Percentiles rank a stretch among this genome's conserved stretches.
phyloP scores from a whole-genome alignment of 2,329 filamentous ascomycete species.

The Stagonosporopsis tanaceti region DNA sequence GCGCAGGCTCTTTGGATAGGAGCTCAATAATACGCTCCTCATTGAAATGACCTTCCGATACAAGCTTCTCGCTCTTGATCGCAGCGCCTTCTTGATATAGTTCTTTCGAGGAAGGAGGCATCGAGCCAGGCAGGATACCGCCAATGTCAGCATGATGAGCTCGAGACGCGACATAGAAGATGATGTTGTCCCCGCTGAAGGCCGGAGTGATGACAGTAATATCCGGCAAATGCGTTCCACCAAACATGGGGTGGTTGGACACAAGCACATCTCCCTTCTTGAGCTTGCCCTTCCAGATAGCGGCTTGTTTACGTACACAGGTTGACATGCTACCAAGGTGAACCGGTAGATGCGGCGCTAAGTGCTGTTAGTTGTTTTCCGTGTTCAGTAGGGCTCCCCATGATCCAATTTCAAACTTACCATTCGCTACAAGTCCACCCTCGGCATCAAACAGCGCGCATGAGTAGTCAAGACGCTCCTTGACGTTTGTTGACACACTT shows the following conservation, averaged over 20 bases:
- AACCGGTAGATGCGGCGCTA: conserved; percentile 78
- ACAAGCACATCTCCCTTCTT: conserved; percentile 83
- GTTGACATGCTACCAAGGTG: conserved; percentile 88
- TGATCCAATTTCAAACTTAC: conserved; percentile 32
- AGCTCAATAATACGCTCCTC: conserved; percentile 77
- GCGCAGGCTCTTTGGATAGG: conserved; percentile 75
- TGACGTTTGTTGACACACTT: conserved; percentile 80
- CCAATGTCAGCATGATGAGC: conserved; percentile 88
- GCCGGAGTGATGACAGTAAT: conserved; percentile 83
- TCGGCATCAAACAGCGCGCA: conserved; percentile 81
- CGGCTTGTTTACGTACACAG: conserved; percentile 78
- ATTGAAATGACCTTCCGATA: conserved; percentile 79
- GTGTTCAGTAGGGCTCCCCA: conserved; percentile 1
- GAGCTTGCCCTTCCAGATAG: conserved; percentile 80
- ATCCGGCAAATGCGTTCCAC: conserved; percentile 83
- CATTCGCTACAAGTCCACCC: conserved; percentile 79
- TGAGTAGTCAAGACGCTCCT: conserved; percentile 83
- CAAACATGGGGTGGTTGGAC: conserved; percentile 84
- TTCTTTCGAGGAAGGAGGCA: conserved; percentile 77
- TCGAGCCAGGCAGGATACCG: conserved; percentile 80
- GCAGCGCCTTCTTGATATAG: conserved; percentile 65
- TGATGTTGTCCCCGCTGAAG: conserved; percentile 76
- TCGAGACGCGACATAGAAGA: conserved; percentile 82
- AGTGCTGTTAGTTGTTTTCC: conserved; percentile 2
- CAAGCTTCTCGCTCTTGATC: conserved; percentile 70